Percentiles rank a stretch among this genome's conserved stretches.
phyloP scores from a whole-genome alignment of 164 flowering plant genomes.

The Magnolia officinalis region DNA sequence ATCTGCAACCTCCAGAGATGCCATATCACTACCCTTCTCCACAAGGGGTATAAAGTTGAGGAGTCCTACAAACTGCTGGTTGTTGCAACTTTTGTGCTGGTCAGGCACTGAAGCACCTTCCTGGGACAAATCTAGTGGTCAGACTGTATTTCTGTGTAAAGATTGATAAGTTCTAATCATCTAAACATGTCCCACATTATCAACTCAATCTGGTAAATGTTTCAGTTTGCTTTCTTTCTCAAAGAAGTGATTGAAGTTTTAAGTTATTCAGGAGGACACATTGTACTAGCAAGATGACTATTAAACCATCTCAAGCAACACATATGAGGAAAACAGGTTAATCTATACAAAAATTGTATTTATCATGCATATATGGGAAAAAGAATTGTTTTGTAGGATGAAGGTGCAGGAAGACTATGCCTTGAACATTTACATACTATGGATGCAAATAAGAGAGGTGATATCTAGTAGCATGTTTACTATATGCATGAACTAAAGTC shows the following conservation, averaged over 20 bases:
- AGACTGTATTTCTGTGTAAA: background rate
- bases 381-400: background rate
- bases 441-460: too few species aligned
- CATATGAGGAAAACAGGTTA: background rate
- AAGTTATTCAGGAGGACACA: background rate
- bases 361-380: background rate
- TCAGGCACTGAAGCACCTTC: conserved; percentile 22
- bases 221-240: background rate
- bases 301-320: background rate
- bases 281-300: background rate
- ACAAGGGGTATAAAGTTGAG: conserved; percentile 38
- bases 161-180: background rate
- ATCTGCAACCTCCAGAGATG: conserved; percentile 21
- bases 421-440: too few species aligned
- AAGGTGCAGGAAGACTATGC: too few species aligned
- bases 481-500: too few species aligned
- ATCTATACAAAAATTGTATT: background rate
- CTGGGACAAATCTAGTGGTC: conserved; percentile 23
- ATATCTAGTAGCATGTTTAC: too few species aligned
- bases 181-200: background rate
- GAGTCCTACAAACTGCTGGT: conserved; percentile 35
- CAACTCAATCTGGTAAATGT: background rate
- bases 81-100: conserved; percentile 15
- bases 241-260: background rate
- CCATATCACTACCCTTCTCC: conserved; percentile 16